A percentile compares a stretch with the other conserved stretches of the same genome.
These are phyloP conservation scores for Phylloporus sp. DNA, from an alignment of 1,284 basidiomycete species.

Conservation along the genomic window DNA sequence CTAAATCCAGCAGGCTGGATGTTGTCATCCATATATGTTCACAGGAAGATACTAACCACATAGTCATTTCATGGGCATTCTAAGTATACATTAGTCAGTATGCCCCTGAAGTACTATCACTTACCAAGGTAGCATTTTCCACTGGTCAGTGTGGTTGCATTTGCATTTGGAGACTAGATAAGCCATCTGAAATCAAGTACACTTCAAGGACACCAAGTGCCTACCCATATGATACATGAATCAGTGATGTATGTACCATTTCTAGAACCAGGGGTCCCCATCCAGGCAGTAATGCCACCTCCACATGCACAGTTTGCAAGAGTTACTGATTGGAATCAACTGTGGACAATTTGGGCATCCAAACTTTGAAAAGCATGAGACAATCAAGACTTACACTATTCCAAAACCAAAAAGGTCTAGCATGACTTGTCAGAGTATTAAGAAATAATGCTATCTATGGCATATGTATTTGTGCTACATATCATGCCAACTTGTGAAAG, in stretches of 20 bases:
- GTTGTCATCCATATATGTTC: background rate
- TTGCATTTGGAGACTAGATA: background rate
- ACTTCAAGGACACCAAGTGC: background rate
- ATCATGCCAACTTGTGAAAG: slow-evolving; percentile 67
- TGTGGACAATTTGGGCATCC: background rate
- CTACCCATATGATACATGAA: background rate
- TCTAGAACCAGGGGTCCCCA: background rate
- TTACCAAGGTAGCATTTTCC: background rate
- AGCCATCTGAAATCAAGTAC: background rate
- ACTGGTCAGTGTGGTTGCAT: background rate
- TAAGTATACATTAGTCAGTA: background rate
- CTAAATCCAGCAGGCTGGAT: background rate
- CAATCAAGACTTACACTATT: background rate
- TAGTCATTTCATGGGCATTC: background rate
- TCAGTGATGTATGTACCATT: background rate
- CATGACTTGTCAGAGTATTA: slow-evolving; percentile 7
- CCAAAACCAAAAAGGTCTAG: slow-evolving; percentile 59
- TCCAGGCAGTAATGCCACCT: background rate
- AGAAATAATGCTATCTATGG: slow-evolving; percentile 59
- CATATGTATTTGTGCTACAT: slow-evolving; percentile 71
- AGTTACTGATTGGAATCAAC: background rate
- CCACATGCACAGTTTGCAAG: background rate
- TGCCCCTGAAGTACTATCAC: background rate
- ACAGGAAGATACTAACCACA: background rate
- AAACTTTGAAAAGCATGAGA: too few species aligned